These are phyloP conservation scores for Echeveria elegans DNA, from an alignment of 164 flowering plant genomes.

Conservation along the genomic window DNA sequence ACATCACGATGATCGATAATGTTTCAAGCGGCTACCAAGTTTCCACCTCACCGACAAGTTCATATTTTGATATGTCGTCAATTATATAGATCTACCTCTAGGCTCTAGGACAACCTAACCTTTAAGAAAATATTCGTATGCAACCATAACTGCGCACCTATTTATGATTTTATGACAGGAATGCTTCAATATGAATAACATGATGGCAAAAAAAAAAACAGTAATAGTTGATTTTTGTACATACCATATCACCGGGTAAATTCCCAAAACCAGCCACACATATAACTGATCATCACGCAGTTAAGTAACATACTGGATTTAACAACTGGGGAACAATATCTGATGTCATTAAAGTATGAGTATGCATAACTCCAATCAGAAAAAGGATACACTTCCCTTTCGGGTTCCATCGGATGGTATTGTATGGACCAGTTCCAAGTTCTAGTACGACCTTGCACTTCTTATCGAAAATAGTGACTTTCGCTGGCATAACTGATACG, in stretches of 20 bases:
- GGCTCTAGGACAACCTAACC: background rate
- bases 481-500: conserved; percentile 84
- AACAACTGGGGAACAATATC: background rate
- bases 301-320: conserved; percentile 38
- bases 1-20: background rate
- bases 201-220: background rate
- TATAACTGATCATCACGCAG: conserved; percentile 40
- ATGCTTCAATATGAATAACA: background rate
- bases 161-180: background rate
- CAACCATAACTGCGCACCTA: no score
- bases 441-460: conserved; percentile 87
- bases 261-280: conserved; percentile 98
- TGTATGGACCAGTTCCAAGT: conserved; percentile 92
- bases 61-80: background rate
- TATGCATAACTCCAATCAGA: background rate
- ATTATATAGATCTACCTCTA: background rate
- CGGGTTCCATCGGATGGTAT: conserved; percentile 94
- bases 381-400: conserved; percentile 92
- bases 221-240: conserved; percentile 6
- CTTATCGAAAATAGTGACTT: conserved; percentile 80
- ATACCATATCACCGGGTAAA: conserved; percentile 98
- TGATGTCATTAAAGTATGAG: background rate
- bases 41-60: background rate
- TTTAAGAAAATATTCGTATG: no score
- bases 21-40: background rate